Base-by-base conservation (phyloP, 495 filamentous ascomycete genomes). In the Tuber umbilicatum region DNA sequence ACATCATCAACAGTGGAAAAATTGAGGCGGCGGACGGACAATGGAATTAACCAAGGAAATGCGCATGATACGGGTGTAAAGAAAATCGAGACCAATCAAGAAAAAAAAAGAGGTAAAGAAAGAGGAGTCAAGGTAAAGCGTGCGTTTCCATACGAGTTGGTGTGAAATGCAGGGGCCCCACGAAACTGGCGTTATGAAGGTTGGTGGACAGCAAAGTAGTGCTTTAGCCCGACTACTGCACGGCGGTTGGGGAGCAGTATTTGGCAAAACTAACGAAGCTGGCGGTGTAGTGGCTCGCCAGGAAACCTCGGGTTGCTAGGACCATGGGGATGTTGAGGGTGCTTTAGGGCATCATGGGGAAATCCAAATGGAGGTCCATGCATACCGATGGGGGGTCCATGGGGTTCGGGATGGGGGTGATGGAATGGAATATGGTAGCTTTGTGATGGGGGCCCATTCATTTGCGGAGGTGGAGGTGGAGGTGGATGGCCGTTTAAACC, bases 341-440 rank as follows among this genome's bases (percentile, higher is more conserved):
- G 82, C 74, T 82, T 82, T n/a, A 80, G 75, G 12, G 77, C 78
- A 21, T 82, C 81, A 41, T 82, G 81, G 16, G 81, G 78, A 67
- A 79, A 82, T 42, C 77, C 80, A 73, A 82, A 82, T 60, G 81
- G 81, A 6, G 79, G 78, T 27, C 78, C 79, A 35, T 76, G 75
- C 31, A 81, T 70, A n/a, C 79, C 79, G 70, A 81, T 81, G 64
- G 74, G 75, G 55, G 79, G 75, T n/a, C 79, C 79, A 27, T 81
- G 80, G 23, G 77, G 76, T 42, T 80, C 79, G 14, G 78, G 76
- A 69, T 81, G 80, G 31, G 80, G 80, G 37, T 82, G 81, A 43
- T 83, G 81, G 47, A 82, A 82, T 40, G 73, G 81, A 75, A 82
- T 76, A 39, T 80, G 78, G 43, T 78, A 82, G 17, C 78, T 73